Base-by-base conservation (phyloP, 805 yeast species). In the Nakazawaea molendinolei region DNA sequence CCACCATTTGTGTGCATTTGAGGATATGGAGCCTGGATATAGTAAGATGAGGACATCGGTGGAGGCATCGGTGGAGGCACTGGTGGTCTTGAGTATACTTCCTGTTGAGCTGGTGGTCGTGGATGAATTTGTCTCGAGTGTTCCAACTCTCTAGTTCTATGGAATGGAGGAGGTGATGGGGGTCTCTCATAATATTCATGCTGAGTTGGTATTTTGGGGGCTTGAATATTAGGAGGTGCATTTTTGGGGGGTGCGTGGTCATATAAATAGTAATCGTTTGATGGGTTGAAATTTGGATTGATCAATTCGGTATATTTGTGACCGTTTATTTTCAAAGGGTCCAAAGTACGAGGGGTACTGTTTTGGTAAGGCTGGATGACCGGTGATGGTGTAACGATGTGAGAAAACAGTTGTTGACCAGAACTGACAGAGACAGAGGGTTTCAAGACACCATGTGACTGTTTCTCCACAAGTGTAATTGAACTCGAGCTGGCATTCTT, bases 91-190 rank as follows among this genome's bases (percentile, higher is more conserved):
- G n/a, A n/a, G n/a, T n/a, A n/a, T n/a, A n/a, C n/a, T n/a, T n/a
- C n/a, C n/a, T n/a, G n/a, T n/a, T n/a, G n/a, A n/a, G n/a, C n/a
- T n/a, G n/a, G n/a, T n/a, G n/a, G n/a, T n/a, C n/a, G n/a, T n/a
- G n/a, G n/a, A n/a, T n/a, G n/a, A n/a, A n/a, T n/a, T n/a, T n/a
- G n/a, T n/a, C n/a, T n/a, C n/a, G n/a, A n/a, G n/a, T n/a, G n/a
- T n/a, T n/a, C n/a, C n/a, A n/a, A n/a, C n/a, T n/a, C n/a, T n/a
- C n/a, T n/a, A n/a, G n/a, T n/a, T n/a, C n/a, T 9, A 9, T 8
- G 17, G 5, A 28, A 16, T 6, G 32, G 23, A 22, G 33, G 28
- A 22, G 38, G 38, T 13, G 12, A 17, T n/a, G 22, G 34, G 9
- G 34, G 34, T 20, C 34, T 23, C 17, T 30, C 33, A 5, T 8